These are phyloP conservation scores for Biscogniauxia marginata DNA, from an alignment of 2,329 filamentous ascomycete genomes.

Conservation along the genomic window DNA sequence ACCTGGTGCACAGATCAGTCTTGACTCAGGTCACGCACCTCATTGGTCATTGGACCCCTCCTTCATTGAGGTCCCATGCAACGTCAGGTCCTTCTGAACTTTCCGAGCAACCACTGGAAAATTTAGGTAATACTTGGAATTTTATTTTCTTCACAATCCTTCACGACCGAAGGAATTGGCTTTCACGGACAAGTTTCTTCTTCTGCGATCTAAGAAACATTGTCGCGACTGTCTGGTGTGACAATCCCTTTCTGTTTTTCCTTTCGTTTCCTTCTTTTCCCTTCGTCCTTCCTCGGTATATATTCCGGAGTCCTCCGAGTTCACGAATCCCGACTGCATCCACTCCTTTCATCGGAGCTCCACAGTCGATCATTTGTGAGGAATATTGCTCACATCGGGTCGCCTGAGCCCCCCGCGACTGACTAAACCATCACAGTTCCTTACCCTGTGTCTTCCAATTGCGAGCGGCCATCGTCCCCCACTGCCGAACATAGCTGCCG, in stretches of 20 bases:
- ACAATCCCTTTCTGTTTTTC: slow-evolving; percentile 3
- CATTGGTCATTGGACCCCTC: not conserved
- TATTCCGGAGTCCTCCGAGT: slow-evolving; percentile 22
- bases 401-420: no score
- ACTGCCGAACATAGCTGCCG: not conserved
- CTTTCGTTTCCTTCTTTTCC: slow-evolving; percentile 9
- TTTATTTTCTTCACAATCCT: not conserved
- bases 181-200: slow-evolving; percentile 7
- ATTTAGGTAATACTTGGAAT: no score
- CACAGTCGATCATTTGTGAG: slow-evolving; percentile 16
- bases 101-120: not conserved
- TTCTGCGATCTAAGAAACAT: slow-evolving; percentile 15
- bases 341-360: slow-evolving; percentile 26
- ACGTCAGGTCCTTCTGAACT: not conserved
- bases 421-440: not conserved
- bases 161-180: not conserved
- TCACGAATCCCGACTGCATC: slow-evolving; percentile 8
- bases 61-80: not conserved
- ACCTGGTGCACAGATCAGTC: not conserved
- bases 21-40: not conserved
- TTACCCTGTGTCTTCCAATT: not conserved
- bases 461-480: not conserved
- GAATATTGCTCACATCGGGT: not conserved
- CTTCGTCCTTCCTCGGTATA: slow-evolving; percentile 5
- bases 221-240: slow-evolving; percentile 1